phyloP scores from a whole-genome alignment of 805 yeast species.

The Kazachstania africana region DNA sequence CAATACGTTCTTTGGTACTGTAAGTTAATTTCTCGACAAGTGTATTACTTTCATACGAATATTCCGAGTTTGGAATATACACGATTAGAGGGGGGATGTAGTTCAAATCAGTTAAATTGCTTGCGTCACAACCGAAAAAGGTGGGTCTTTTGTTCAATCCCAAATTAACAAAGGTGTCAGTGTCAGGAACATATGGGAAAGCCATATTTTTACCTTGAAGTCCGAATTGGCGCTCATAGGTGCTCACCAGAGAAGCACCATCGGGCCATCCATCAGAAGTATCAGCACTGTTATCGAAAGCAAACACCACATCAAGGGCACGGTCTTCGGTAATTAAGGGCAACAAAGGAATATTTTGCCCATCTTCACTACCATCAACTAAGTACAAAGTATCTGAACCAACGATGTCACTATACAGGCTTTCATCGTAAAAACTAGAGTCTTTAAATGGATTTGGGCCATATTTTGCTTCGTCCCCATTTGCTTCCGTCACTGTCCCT shows the following conservation, averaged over 20 bases:
- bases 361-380: constrained; percentile 66
- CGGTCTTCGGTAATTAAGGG: constrained; percentile 53
- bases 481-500: constrained; percentile 32
- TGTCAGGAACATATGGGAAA: constrained; percentile 76
- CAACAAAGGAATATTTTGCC: constrained; percentile 49
- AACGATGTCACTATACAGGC: constrained; percentile 29
- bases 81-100: constrained; percentile 62
- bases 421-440: constrained; percentile 23
- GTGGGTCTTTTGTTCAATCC: constrained; percentile 61
- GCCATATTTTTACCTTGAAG: constrained; percentile 45
- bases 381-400: constrained; percentile 35
- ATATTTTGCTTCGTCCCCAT: constrained; percentile 59
- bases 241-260: constrained; percentile 45
- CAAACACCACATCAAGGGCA: constrained; percentile 50
- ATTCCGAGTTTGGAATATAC: constrained; percentile 67
- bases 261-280: constrained; percentile 71
- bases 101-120: constrained; percentile 44
- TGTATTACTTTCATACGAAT: constrained; percentile 52
- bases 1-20: constrained; percentile 40
- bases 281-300: constrained; percentile 46
- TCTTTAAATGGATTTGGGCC: constrained; percentile 73
- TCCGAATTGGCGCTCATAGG: constrained; percentile 48
- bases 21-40: constrained; percentile 61
- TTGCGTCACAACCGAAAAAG: constrained; percentile 73
- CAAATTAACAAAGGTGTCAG: constrained; percentile 41